Evolutionary conservation across 2,329 filamentous ascomycete genomes (phyloP), one percentile per base, ranked within the genome.

Genomic region (Aspergillus uvarum): DNA sequence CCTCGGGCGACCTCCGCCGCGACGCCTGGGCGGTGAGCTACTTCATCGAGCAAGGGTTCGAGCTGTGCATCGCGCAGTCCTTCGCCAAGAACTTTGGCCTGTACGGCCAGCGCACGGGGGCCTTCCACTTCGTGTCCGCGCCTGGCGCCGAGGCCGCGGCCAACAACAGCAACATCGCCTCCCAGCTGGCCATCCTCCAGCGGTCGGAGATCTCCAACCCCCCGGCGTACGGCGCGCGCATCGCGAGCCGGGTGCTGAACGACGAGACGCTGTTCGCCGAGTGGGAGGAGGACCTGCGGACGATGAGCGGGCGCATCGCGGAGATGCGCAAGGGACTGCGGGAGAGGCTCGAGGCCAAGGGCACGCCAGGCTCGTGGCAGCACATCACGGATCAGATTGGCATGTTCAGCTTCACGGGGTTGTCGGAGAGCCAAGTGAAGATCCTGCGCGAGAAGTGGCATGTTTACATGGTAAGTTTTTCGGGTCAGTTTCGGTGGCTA

Each of bases 331-430:
- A 86, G 71, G 86, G 85, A 3, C 81, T 99, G 68, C 86, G 91
- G 54, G 79, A 81, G 58, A 91, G 93, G 77, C 86, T 99, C 11
- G 94, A 98, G 79, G 86, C 88, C 72, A 84, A 94, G 61, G 87
- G 86, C 31, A 97, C 95, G 0, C 94, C 94, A 0, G 94, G 94
- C 32, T 89, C 85, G 14, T 99, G 95, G 95, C 91, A 93, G 73
- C 95, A 99, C 80, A 96, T 99, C 75, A 97, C 93, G 16, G 91
- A 96, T 71, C 95, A 99, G 84, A 99, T 99, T 74, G 95, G 95
- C 80, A 99, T 99, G 95, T 99, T 99, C 81, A 94, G 89, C 76
- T 99, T 96, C 59, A 83, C 82, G 0, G 84, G 83, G 0, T 71
- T 86, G 61, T 79, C 62, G 4, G 78, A 81, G 60, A 60, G 71